Conservation (phyloP, 768 basidiomycete genomes). For the Pulveroboletus sp. region DNA sequence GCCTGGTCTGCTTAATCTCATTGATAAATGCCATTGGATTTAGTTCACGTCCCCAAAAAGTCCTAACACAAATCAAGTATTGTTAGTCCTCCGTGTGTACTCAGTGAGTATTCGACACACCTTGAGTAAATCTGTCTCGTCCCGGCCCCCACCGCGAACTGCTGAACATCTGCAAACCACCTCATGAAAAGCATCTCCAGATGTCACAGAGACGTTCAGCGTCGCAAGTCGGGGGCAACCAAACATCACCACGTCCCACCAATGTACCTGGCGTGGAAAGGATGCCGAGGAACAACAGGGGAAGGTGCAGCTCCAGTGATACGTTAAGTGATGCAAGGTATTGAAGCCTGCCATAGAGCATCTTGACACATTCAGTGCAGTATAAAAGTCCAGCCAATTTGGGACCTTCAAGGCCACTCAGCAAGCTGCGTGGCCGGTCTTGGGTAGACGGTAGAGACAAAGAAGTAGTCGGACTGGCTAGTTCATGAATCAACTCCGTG, state of each 20-base stretch:
- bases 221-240: conserved; percentile 50
- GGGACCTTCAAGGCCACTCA: conserved; percentile 46
- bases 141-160: no score
- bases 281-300: conserved; percentile 23
- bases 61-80: conserved; percentile 37
- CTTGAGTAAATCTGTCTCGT: no score
- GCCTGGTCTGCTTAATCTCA: conserved; percentile 50
- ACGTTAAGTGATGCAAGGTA: conserved; percentile 43
- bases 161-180: no score
- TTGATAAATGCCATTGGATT: conserved; percentile 72
- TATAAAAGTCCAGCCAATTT: conserved; percentile 51
- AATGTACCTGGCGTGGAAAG: conserved; percentile 5
- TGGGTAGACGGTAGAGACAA: conserved; percentile 33
- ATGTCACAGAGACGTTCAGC: conserved; percentile 43
- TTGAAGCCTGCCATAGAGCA: conserved; percentile 44
- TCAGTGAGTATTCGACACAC: conserved; percentile 24
- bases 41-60: conserved; percentile 71
- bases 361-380: conserved; percentile 27
- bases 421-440: conserved; percentile 31
- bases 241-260: conserved; percentile 11
- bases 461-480: conserved; percentile 27
- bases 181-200: conserved; percentile 37
- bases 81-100: not conserved
- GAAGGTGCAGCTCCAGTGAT: conserved; percentile 30
- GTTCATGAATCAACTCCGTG: conserved; percentile 41